A percentile compares a stretch with the other conserved stretches of the same genome.
Conservation (phyloP, 2,329 filamentous ascomycete species). For the Diaporthe longicolla region DNA sequence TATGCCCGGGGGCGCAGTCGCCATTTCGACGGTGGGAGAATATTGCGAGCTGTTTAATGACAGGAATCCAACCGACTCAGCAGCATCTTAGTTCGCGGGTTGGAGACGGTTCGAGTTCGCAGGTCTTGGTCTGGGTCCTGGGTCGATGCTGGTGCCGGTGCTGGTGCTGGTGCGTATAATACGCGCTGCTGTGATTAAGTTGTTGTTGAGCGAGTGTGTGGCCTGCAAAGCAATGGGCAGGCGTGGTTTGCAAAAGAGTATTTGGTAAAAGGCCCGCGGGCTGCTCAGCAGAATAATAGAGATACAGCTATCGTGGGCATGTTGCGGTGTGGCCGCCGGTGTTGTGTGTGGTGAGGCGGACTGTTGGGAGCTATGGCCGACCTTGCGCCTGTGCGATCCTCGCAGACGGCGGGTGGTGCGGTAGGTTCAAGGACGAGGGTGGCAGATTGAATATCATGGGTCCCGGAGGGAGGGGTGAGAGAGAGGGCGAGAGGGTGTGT, state of each 20-base stretch:
- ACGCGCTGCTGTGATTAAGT: background rate
- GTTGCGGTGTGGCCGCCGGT: constrained; percentile 35
- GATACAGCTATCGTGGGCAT: constrained; percentile 24
- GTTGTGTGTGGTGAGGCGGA: constrained; percentile 17
- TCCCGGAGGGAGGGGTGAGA: constrained; percentile 7
- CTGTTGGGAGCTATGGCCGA: constrained; percentile 38
- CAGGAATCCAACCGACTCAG: constrained; percentile 36
- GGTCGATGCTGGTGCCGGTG: background rate
- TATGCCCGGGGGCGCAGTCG: constrained; percentile 70
- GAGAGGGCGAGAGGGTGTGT: background rate
- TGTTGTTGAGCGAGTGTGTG: constrained; percentile 25
- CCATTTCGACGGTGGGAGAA: constrained; percentile 58
- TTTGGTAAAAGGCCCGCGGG: background rate
- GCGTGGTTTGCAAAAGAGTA: constrained; percentile 6
- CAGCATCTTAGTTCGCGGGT: constrained; percentile 38
- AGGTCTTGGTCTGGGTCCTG: background rate
- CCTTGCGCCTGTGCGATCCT: constrained; percentile 37
- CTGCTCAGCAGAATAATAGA: constrained; percentile 22
- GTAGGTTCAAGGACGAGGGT: constrained; percentile 23
- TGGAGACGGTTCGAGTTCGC: background rate
- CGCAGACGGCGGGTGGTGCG: constrained; percentile 23
- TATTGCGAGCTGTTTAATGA: constrained; percentile 33
- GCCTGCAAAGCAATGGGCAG: constrained; percentile 28
- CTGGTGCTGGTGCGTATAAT: constrained; percentile 8
- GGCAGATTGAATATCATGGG: constrained; percentile 27